phyloP scores from a whole-genome alignment of 805 yeast species.

The Pichia thaimueangensis region DNA sequence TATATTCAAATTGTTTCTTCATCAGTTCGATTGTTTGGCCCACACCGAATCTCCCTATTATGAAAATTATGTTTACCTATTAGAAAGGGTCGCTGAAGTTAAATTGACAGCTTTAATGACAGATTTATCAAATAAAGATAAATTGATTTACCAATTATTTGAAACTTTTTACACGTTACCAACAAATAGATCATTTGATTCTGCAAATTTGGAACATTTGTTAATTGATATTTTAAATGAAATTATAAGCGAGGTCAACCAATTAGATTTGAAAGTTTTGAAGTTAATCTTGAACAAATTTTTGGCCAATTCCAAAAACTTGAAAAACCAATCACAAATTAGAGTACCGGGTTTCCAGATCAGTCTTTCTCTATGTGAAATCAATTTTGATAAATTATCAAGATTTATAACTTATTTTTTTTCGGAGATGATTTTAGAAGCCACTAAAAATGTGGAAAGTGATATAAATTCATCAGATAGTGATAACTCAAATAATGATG shows the following conservation, averaged over 20 bases:
- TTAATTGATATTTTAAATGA: constrained; percentile 70
- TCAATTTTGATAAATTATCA: constrained; percentile 66
- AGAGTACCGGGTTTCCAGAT: constrained; percentile 56
- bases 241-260: constrained; percentile 62
- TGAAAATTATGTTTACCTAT: constrained; percentile 54
- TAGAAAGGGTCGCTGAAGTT: constrained; percentile 67
- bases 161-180: constrained; percentile 53
- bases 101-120: constrained; percentile 44
- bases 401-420: constrained; percentile 73
- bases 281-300: constrained; percentile 62
- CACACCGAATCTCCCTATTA: constrained; percentile 52
- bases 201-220: constrained; percentile 42
- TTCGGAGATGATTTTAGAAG: constrained; percentile 64
- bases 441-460: constrained; percentile 44
- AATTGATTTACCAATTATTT: constrained; percentile 50
- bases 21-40: constrained; percentile 51
- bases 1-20: constrained; percentile 60
- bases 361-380: constrained; percentile 60
- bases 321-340: constrained; percentile 13
- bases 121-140: constrained; percentile 60
- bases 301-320: constrained; percentile 29
- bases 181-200: constrained; percentile 34
- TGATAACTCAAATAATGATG: constrained; percentile 14
- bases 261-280: constrained; percentile 54
- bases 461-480: constrained; percentile 42